These are phyloP conservation scores for Cyanidioschyzon merolae DNA, from an alignment of 23 red algal species.

Conservation along the genomic window DNA sequence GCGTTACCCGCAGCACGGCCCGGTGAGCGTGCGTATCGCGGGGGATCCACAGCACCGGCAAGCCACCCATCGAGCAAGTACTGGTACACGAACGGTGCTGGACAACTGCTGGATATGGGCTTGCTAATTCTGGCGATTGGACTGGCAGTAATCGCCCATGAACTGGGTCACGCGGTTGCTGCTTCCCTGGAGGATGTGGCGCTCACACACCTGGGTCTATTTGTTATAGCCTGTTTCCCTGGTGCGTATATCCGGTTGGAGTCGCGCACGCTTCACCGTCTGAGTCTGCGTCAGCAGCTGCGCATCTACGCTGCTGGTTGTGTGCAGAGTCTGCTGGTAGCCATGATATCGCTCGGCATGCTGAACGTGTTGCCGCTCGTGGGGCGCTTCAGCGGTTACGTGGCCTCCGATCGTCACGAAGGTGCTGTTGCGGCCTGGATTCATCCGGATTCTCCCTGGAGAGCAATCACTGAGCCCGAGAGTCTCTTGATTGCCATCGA, in stretches of 20 bases:
- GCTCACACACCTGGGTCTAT: background rate
- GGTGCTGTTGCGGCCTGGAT: background rate
- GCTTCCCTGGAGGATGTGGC: background rate
- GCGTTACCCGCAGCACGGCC: too few relatives aligned
- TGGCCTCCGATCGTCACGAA: background rate
- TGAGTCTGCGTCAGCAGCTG: background rate
- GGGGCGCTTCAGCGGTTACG: background rate
- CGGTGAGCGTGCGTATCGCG: too few relatives aligned
- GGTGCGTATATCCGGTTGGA: slow-evolving; percentile 2
- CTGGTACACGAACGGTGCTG: too few relatives aligned
- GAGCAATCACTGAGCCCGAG: background rate
- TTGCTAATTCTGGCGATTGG: background rate
- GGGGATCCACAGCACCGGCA: too few relatives aligned
- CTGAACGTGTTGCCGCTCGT: background rate
- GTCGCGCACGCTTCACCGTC: background rate
- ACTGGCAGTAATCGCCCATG: background rate
- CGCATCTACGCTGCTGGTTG: slow-evolving; percentile 6
- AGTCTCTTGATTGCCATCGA: background rate
- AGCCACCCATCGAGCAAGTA: too few relatives aligned
- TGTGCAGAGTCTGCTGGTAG: background rate
- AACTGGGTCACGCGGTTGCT: background rate
- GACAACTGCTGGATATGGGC: too few relatives aligned
- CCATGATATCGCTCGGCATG: background rate
- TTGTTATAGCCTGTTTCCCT: background rate
- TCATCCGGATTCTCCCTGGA: background rate